These are phyloP conservation scores for Powellomyces hirtus DNA, from an alignment of 192 early-diverging fungal genomes.

Conservation along the genomic window DNA sequence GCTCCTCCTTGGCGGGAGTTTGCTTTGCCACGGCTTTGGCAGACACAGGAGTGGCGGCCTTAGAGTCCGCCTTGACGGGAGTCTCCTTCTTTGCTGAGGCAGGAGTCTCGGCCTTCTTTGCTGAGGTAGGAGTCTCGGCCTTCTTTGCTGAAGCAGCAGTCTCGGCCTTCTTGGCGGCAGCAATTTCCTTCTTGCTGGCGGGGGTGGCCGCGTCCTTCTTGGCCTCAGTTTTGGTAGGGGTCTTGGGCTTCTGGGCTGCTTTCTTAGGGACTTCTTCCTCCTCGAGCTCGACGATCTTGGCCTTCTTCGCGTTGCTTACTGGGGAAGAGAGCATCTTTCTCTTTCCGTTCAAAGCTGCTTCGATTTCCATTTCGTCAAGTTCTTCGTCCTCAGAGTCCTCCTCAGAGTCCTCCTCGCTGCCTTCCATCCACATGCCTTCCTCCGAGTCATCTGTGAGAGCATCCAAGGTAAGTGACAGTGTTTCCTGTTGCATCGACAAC, in stretches of 20 bases:
- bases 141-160: constrained; percentile 33
- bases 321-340: constrained; percentile 6
- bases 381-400: constrained; percentile 45
- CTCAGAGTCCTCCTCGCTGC: constrained; percentile 34
- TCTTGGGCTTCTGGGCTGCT: constrained; percentile 33
- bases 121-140: constrained; percentile 21
- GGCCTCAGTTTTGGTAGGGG: constrained; percentile 37
- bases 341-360: constrained; percentile 29
- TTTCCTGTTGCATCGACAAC: too few relatives aligned
- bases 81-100: constrained; percentile 40
- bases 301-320: constrained; percentile 29
- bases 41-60: constrained; percentile 23
- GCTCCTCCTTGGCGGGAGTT: constrained; percentile 6
- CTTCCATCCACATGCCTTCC: constrained; percentile 38
- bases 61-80: neutral
- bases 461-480: too few relatives aligned
- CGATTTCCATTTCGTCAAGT: too few relatives aligned
- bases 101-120: constrained; percentile 18
- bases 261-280: constrained; percentile 24
- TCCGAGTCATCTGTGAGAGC: too few relatives aligned
- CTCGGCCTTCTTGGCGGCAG: constrained; percentile 25
- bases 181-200: constrained; percentile 32
- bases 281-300: constrained; percentile 43
- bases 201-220: constrained; percentile 37
- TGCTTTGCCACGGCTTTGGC: constrained; percentile 17